Conservation (phyloP, 495 filamentous ascomycete genomes). For the Articulospora tetracladia region DNA sequence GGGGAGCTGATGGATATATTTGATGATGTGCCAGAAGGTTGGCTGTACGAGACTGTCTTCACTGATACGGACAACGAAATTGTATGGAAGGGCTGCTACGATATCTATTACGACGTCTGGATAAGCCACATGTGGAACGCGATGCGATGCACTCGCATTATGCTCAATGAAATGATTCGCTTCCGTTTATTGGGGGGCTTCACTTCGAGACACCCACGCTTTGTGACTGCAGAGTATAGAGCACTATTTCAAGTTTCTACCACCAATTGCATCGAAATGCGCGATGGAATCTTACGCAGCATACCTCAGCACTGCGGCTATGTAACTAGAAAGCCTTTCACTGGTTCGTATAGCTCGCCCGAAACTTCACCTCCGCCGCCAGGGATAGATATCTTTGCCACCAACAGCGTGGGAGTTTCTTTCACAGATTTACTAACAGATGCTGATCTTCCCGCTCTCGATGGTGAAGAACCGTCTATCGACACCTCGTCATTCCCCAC, state of each 20-base stretch:
- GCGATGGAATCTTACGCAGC: slow-evolving; percentile 39
- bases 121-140: slow-evolving; percentile 58
- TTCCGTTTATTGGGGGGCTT: slow-evolving; percentile 27
- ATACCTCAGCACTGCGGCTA: slow-evolving; percentile 40
- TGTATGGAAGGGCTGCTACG: slow-evolving; percentile 52
- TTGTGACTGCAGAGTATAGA: slow-evolving; percentile 4
- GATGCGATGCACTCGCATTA: slow-evolving; percentile 55
- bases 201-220: slow-evolving; percentile 1
- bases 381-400: not conserved
- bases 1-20: slow-evolving; percentile 42
- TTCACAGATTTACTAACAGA: not conserved
- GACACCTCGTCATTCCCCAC: not conserved
- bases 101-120: slow-evolving; percentile 56
- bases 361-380: not conserved
- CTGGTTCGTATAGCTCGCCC: not conserved
- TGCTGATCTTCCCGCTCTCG: not conserved
- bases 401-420: not conserved
- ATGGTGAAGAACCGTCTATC: not conserved
- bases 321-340: slow-evolving; percentile 7
- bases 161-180: slow-evolving; percentile 49
- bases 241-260: slow-evolving; percentile 8
- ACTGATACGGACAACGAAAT: slow-evolving; percentile 26
- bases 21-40: slow-evolving; percentile 34
- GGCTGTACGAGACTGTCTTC: slow-evolving; percentile 33
- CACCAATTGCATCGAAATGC: slow-evolving; percentile 26